These are phyloP conservation scores for Pythium diclinum DNA, from an alignment of 352 stramenopile genomes.

Conservation along the genomic window DNA sequence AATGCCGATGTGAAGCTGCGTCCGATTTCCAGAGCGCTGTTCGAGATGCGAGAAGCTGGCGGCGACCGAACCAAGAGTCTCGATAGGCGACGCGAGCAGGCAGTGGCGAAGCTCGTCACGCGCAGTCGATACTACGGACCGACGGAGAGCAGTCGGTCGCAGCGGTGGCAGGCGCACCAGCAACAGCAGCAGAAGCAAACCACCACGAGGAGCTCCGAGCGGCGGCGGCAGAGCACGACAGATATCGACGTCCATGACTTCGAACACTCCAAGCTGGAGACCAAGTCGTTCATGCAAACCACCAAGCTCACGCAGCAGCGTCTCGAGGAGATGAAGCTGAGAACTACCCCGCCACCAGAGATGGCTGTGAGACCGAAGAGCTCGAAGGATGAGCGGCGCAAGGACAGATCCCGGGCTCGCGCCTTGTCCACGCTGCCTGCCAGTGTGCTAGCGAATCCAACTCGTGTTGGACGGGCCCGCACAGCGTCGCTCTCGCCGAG, in stretches of 20 bases:
- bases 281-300: slow-evolving; percentile 59
- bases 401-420: slow-evolving; percentile 4
- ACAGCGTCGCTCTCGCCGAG: slow-evolving; percentile 13
- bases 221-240: slow-evolving; percentile 20
- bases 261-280: slow-evolving; percentile 35
- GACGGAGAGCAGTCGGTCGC: slow-evolving; percentile 73
- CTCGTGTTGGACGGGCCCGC: neutral
- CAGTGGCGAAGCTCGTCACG: slow-evolving; percentile 48
- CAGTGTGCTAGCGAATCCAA: neutral
- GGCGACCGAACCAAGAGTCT: slow-evolving; percentile 53
- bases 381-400: neutral
- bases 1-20: slow-evolving; percentile 60
- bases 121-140: slow-evolving; percentile 77
- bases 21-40: slow-evolving; percentile 72
- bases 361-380: neutral
- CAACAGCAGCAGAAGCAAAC: slow-evolving; percentile 48
- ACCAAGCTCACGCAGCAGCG: slow-evolving; percentile 42
- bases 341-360: neutral
- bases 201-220: slow-evolving; percentile 20
- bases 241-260: slow-evolving; percentile 5
- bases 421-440: slow-evolving; percentile 4
- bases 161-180: slow-evolving; percentile 71
- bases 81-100: slow-evolving; percentile 52
- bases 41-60: slow-evolving; percentile 63
- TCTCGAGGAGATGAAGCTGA: slow-evolving; percentile 15